Evolutionary conservation across 2,329 filamentous ascomycete genomes (phyloP).

Genomic region (Remersonia thermophila): DNA sequence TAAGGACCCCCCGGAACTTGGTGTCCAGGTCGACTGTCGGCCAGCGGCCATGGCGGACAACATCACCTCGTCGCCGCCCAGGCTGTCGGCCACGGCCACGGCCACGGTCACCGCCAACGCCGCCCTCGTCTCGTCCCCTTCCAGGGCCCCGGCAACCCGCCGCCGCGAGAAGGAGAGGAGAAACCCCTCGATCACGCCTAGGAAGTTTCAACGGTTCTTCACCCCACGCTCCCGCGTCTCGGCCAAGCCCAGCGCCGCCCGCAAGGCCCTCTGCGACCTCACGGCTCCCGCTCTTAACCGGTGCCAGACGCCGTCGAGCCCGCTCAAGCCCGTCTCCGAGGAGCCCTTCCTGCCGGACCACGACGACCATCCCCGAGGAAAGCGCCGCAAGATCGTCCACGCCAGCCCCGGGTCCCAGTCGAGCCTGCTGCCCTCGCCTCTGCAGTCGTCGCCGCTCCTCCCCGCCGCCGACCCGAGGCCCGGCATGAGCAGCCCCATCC

Average conservation of each 20-base stretch:
- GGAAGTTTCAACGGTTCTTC: slow-evolving; percentile 42
- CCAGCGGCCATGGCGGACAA: slow-evolving; percentile 11
- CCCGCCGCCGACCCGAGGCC: slow-evolving; percentile 10
- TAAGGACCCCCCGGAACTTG: too few relatives aligned
- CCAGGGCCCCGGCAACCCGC: slow-evolving; percentile 12
- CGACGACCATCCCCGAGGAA: slow-evolving; percentile 18
- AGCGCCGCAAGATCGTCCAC: slow-evolving; percentile 28
- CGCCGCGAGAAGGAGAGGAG: slow-evolving; percentile 34
- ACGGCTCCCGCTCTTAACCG: slow-evolving; percentile 28
- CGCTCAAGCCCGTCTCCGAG: slow-evolving; percentile 24
- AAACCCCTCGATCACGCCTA: slow-evolving; percentile 40
- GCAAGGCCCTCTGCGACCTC: slow-evolving; percentile 30
- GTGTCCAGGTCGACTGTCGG: too few relatives aligned
- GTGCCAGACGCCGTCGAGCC: slow-evolving; percentile 29
- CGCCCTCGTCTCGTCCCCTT: slow-evolving; percentile 20
- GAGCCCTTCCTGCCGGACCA: slow-evolving; percentile 16
- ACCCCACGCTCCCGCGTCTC: slow-evolving; percentile 34
- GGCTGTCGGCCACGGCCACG: background rate
- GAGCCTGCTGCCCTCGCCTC: slow-evolving; percentile 19
- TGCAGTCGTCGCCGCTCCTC: slow-evolving; percentile 17
- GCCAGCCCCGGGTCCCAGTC: slow-evolving; percentile 27
- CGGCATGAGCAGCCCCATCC: slow-evolving; percentile 28
- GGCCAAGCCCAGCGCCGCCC: slow-evolving; percentile 26
- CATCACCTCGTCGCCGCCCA: slow-evolving; percentile 9
- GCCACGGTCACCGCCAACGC: slow-evolving; percentile 10